Percentiles rank a stretch among this genome's conserved stretches.
phyloP scores from a whole-genome alignment of 2,329 filamentous ascomycete genomes.

The Seiridium unicorne region DNA sequence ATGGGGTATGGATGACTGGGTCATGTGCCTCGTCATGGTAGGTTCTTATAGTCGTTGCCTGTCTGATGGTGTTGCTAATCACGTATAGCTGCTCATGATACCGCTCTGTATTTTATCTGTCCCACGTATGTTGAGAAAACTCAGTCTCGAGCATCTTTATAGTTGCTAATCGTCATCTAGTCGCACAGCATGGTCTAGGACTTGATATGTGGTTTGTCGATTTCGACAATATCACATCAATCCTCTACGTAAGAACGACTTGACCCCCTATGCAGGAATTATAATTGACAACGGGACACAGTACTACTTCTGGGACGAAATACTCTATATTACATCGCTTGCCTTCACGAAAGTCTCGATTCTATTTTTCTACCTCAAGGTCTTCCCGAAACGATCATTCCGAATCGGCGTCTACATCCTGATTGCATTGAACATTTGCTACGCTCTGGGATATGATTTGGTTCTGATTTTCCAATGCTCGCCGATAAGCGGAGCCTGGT shows the following conservation, averaged over 20 bases:
- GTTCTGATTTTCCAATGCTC: constrained; percentile 18
- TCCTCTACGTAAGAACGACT: constrained; percentile 31
- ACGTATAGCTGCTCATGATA: constrained; percentile 18
- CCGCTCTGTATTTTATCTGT: constrained; percentile 20
- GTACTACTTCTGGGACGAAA: constrained; percentile 27
- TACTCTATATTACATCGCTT: constrained; percentile 27
- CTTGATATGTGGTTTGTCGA: constrained; percentile 42
- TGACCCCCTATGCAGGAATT: not conserved
- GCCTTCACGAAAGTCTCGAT: constrained; percentile 34
- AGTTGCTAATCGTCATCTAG: constrained; percentile 15
- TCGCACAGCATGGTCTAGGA: constrained; percentile 37
- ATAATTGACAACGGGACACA: constrained; percentile 9
- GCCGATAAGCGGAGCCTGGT: constrained; percentile 19
- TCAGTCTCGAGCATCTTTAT: not conserved
- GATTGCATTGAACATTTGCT: constrained; percentile 24
- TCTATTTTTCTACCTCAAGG: constrained; percentile 33
- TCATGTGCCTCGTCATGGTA: constrained; percentile 26
- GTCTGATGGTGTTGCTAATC: not conserved
- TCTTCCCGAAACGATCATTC: constrained; percentile 28
- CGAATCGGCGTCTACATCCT: constrained; percentile 22
- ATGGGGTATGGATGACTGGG: constrained; percentile 29
- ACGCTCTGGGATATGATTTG: constrained; percentile 14
- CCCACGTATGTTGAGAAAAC: constrained; percentile 18
- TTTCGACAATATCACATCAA: constrained; percentile 37
- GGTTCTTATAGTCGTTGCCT: not conserved